Evolutionary conservation across 2,329 filamentous ascomycete genomes (phyloP), one percentile per base, ranked within the genome.

Genomic region (Emergomyces pasteurianus): DNA sequence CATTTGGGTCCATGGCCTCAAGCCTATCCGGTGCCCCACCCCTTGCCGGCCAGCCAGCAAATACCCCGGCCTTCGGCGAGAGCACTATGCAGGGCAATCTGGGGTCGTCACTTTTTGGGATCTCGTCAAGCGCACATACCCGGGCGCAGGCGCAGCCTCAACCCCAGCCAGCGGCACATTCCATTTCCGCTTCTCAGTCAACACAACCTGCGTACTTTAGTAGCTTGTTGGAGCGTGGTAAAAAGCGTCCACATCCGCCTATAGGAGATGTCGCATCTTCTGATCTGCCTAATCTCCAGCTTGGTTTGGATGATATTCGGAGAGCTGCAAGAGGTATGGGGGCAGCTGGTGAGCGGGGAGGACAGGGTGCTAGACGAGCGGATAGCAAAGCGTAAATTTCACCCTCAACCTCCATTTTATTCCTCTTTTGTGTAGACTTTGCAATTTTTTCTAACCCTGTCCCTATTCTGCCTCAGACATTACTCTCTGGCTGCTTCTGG

Each of bases 401-500:
- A 16, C 23, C 46, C 9, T 12, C 16, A 3, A n/a, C n/a, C n/a
- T n/a, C n/a, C n/a, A n/a, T n/a, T n/a, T n/a, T n/a, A n/a, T n/a
- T n/a, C n/a, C n/a, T n/a, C n/a, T n/a, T n/a, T n/a, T n/a, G n/a
- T n/a, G n/a, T n/a, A n/a, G n/a, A n/a, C 18, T 26, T 31, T 26
- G 49, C 23, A 10, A 18, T 4, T 10, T 28, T 31, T 58, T 12
- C 47, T 43, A 53, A 61, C 26, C n/a, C 14, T n/a, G n/a, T 1
- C 40, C 3, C 26, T 34, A 31, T 9, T 53, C 6, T 46, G 34
- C 43, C 21, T 21, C 21, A 92, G 88, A 68, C 92, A 96, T 73
- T 96, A 96, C 74, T 81, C 97, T 47, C 86, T 99, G 57, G 91
- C 92, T 34, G 92, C 90, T 8, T 97, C 94, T 14, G 94, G 94